These are phyloP conservation scores for Candida anglica DNA, from an alignment of 805 yeast species.

Conservation along the genomic window DNA sequence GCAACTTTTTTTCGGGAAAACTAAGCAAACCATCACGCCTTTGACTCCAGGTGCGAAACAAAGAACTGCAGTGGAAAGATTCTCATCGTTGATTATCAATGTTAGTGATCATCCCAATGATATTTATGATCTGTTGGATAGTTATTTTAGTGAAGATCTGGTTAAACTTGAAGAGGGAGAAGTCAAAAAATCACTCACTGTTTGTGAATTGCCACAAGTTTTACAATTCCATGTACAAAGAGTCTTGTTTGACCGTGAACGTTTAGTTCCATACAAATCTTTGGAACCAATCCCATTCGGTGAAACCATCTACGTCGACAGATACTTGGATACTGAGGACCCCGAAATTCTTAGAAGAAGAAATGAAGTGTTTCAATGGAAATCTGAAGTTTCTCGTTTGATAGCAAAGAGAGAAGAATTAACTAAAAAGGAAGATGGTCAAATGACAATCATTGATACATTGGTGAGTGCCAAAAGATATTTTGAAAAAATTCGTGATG, in stretches of 20 bases:
- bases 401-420: constrained; percentile 37
- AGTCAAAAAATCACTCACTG: constrained; percentile 69
- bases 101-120: constrained; percentile 86
- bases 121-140: constrained; percentile 86
- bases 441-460: constrained; percentile 32
- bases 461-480: constrained; percentile 56
- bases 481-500: constrained; percentile 37
- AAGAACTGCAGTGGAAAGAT: constrained; percentile 56
- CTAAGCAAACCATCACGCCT: constrained; percentile 71
- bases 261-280: constrained; percentile 74
- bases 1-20: constrained; percentile 77
- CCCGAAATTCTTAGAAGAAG: constrained; percentile 49
- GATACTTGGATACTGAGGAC: constrained; percentile 74
- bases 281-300: constrained; percentile 78
- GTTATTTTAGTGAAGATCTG: constrained; percentile 71
- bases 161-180: constrained; percentile 67
- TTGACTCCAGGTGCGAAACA: constrained; percentile 37
- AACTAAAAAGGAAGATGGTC: constrained; percentile 28
- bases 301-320: constrained; percentile 76
- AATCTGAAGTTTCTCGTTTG: constrained; percentile 45
- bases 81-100: constrained; percentile 76
- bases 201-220: constrained; percentile 71
- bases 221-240: constrained; percentile 92
- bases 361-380: constrained; percentile 60
- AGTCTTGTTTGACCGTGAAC: constrained; percentile 79